Conservation (phyloP, 371 early-diverging fungal genomes). For the Zopfochytrium polystomum region DNA sequence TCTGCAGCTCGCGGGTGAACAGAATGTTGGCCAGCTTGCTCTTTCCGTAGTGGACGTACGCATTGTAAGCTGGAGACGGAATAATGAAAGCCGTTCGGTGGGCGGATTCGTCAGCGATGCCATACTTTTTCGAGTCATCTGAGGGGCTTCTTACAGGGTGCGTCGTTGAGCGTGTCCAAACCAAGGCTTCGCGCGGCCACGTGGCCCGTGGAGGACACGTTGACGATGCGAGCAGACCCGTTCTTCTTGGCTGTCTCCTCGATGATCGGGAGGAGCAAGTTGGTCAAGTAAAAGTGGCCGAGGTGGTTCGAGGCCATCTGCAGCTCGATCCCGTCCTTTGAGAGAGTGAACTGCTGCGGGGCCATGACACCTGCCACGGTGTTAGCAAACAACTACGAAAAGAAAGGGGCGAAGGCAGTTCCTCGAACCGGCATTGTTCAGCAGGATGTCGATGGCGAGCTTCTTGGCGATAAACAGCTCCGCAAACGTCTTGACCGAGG, state of each 20-base stretch:
- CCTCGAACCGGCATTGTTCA: constrained; percentile 47
- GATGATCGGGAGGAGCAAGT: constrained; percentile 25
- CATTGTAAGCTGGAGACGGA: too few relatives aligned
- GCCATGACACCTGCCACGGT: constrained; percentile 59
- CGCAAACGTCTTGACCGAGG: constrained; percentile 54
- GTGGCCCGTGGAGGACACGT: constrained; percentile 40
- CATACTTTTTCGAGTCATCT: too few relatives aligned
- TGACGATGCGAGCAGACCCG: constrained; percentile 32
- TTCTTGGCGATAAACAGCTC: constrained; percentile 47
- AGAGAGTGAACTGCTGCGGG: constrained; percentile 49
- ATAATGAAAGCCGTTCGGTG: too few relatives aligned
- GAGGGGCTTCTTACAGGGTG: background rate
- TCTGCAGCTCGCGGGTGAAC: too few relatives aligned
- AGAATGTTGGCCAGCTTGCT: too few relatives aligned
- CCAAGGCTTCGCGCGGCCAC: constrained; percentile 20
- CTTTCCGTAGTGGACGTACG: too few relatives aligned
- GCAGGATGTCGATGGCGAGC: constrained; percentile 56
- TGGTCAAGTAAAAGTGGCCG: constrained; percentile 33
- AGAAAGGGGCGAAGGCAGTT: background rate
- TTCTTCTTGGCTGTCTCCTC: constrained; percentile 22
- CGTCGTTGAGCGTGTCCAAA: constrained; percentile 2
- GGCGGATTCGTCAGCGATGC: too few relatives aligned
- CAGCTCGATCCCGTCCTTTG: constrained; percentile 70
- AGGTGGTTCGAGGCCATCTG: constrained; percentile 50
- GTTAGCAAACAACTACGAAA: background rate